Base-by-base conservation (phyloP, 352 stramenopile genomes). In the Pythium graminicola region DNA sequence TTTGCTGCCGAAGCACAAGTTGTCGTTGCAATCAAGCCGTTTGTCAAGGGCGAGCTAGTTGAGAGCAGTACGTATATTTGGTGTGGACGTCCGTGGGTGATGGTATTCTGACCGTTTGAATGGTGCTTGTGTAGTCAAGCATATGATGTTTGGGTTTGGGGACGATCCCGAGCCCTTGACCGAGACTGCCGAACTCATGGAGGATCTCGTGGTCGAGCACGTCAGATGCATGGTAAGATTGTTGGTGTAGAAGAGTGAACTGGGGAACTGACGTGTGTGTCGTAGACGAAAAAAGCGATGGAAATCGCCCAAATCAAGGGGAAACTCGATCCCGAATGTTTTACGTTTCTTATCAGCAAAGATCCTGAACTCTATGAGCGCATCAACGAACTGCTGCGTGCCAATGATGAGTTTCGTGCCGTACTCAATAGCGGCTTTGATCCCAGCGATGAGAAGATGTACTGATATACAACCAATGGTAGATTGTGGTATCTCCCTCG, bases 141-240 rank as follows among this genome's bases (percentile, higher is more conserved):
- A 92, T 54, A 94, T 94, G 84, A 85, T 94, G 60, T 90, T 92
- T 49, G 84, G 84, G 20, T 94, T 94, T 60, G 84, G 84, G 0
- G 84, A 94, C 41, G 79, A 85, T 41, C 51, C 57, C 2, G 76
- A 89, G 40, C 76, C 84, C 8, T 52, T 89, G 28, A 68, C 76
- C n/a, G 84, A 91, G 62, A 83, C 76, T 5, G 74, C 75, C 1
- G 68, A 86, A 54, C 69, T 92, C 35, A 94, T 94, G 81, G 80
- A 94, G 60, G 84, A 94, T 36, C 65, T 94, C 8, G 76, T 87
- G 33, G 74, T 89, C 26, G 84, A 94, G 41, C 87, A 94, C 51
- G 64, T 91, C 14, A 70, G 86, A 39, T 65, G 69, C 50, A 92
- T 94, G 84, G 84, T 94, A 73, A 39, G 64, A 50, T 17, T n/a